Evolutionary conservation across 2,329 filamentous ascomycete species (phyloP).

Genomic region (Aspergillus nomiae): DNA sequence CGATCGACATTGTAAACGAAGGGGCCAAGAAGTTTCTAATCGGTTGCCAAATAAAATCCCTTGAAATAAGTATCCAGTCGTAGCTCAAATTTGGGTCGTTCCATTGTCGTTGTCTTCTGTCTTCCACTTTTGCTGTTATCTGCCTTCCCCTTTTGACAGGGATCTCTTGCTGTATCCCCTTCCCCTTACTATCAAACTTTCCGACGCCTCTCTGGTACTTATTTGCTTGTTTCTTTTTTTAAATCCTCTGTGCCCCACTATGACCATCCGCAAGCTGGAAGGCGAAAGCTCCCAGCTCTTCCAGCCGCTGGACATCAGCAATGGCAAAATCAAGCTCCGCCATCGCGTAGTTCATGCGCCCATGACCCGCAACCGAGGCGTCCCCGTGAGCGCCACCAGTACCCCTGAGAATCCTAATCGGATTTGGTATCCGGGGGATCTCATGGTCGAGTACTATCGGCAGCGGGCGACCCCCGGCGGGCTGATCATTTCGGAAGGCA

Average conservation of each 20-base stretch:
- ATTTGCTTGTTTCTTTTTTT: neutral
- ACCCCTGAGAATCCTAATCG: conserved; percentile 52
- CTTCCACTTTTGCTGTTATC: neutral
- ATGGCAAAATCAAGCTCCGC: conserved; percentile 51
- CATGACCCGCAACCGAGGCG: conserved; percentile 56
- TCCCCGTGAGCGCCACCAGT: conserved; percentile 45
- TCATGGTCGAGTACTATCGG: conserved; percentile 43
- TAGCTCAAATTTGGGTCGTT: neutral
- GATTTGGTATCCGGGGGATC: conserved; percentile 51
- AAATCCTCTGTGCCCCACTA: conserved; percentile 11
- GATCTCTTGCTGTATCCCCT: neutral
- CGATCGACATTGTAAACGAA: neutral
- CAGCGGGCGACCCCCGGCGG: conserved; percentile 42
- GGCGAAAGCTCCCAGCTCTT: conserved; percentile 44
- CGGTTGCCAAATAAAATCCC: neutral
- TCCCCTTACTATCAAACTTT: neutral
- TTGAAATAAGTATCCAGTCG: conserved; percentile 3
- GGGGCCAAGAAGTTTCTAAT: neutral
- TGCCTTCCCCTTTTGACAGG: neutral
- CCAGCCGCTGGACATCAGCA: conserved; percentile 46
- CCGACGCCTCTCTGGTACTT: no score
- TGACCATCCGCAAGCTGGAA: conserved; percentile 25
- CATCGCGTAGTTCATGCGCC: conserved; percentile 57
- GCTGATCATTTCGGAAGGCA: conserved; percentile 41
- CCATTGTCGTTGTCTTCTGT: neutral